These are phyloP conservation scores for Oryza coarctata DNA, from an alignment of 176 grass and related monocot genomes.

Conservation along the genomic window DNA sequence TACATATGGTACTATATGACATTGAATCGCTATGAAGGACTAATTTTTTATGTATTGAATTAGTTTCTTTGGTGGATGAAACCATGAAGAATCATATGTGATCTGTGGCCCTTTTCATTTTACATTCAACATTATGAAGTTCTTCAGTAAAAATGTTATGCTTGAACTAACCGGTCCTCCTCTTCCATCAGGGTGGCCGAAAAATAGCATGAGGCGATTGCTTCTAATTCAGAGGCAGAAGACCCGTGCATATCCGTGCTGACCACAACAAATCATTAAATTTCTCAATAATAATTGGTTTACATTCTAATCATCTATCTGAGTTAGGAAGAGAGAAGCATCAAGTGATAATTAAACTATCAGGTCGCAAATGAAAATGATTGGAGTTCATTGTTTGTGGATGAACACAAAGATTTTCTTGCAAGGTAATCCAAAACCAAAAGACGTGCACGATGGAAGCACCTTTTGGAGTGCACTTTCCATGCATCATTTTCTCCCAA, in stretches of 20 bases:
- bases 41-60: background rate
- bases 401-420: constrained; percentile 22
- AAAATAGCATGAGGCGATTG: too few species aligned
- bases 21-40: background rate
- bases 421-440: constrained; percentile 25
- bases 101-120: background rate
- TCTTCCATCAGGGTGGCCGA: background rate
- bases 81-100: background rate
- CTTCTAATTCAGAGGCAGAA: too few species aligned
- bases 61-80: background rate
- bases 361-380: constrained; percentile 35
- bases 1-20: background rate
- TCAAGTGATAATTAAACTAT: background rate
- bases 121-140: background rate
- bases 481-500: background rate
- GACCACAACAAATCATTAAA: background rate
- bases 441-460: constrained; percentile 38
- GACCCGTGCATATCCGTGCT: background rate
- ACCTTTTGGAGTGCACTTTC: constrained; percentile 32
- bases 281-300: background rate
- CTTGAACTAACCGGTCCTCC: background rate
- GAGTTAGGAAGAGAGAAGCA: too few species aligned
- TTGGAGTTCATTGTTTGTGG: constrained; percentile 34
- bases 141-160: background rate
- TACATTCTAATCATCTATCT: background rate